phyloP scores from a whole-genome alignment of 495 filamentous ascomycete species.

The Mytilinidion resinicola region DNA sequence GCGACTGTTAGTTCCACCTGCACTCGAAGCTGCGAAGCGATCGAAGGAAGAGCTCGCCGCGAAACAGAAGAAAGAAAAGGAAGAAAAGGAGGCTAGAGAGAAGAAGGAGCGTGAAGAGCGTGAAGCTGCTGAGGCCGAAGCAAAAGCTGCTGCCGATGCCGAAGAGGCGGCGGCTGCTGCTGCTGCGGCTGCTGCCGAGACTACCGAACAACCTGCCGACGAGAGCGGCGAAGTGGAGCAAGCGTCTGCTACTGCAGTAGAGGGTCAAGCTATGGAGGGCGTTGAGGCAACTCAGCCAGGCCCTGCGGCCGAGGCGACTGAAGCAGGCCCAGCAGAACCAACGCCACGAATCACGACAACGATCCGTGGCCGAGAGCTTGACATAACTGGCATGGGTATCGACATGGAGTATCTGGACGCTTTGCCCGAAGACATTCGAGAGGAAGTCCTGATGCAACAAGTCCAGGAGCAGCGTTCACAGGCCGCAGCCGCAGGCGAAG shows the following conservation, averaged over 20 bases:
- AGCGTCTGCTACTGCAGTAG: slow-evolving; percentile 38
- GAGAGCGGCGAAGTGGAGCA: slow-evolving; percentile 44
- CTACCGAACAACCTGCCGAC: slow-evolving; percentile 1
- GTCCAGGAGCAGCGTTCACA: slow-evolving; percentile 74
- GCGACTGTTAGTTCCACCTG: slow-evolving; percentile 70
- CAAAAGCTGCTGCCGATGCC: slow-evolving; percentile 40
- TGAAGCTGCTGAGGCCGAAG: slow-evolving; percentile 42
- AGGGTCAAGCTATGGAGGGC: slow-evolving; percentile 75
- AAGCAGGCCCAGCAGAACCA: slow-evolving; percentile 47
- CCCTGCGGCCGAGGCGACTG: slow-evolving; percentile 26
- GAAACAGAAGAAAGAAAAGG: slow-evolving; percentile 36
- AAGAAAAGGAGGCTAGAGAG: slow-evolving; percentile 49
- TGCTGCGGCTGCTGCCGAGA: slow-evolving; percentile 11
- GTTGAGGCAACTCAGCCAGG: slow-evolving; percentile 53
- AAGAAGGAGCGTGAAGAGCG: slow-evolving; percentile 63
- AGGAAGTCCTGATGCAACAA: slow-evolving; percentile 89
- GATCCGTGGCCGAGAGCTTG: slow-evolving; percentile 75
- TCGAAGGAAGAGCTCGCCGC: slow-evolving; percentile 43
- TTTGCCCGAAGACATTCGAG: slow-evolving; percentile 86
- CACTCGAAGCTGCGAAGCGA: slow-evolving; percentile 68
- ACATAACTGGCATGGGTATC: slow-evolving; percentile 91
- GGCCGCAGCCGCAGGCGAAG: slow-evolving; percentile 72
- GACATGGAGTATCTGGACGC: slow-evolving; percentile 91
- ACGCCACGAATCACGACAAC: slow-evolving; percentile 63
- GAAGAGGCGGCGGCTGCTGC: slow-evolving; percentile 50